Evolutionary conservation across 441 rosid genomes (phyloP).

Genomic region (Macaranga tanarius): DNA sequence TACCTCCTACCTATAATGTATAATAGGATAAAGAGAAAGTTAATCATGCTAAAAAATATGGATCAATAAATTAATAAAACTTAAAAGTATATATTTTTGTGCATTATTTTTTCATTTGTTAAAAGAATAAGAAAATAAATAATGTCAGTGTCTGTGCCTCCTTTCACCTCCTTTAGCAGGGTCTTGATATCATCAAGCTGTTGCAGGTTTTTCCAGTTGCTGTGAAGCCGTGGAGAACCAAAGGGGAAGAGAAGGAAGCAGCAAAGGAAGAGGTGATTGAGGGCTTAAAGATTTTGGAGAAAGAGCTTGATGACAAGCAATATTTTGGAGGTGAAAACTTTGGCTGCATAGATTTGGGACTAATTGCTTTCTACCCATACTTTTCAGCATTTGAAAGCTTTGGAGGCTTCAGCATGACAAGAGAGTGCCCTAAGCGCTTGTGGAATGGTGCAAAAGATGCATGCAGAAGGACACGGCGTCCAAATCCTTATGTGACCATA

Average conservation of each 20-base stretch:
- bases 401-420: slow-evolving; percentile 1
- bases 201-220: slow-evolving; percentile 17
- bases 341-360: slow-evolving; percentile 16
- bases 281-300: slow-evolving; percentile 4
- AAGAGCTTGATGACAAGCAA: slow-evolving; percentile 11
- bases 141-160: not conserved
- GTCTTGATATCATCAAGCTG: too few relatives aligned
- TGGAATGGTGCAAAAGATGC: slow-evolving; percentile 16
- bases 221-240: slow-evolving; percentile 1
- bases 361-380: not conserved
- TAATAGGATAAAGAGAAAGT: too few relatives aligned
- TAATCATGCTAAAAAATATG: too few relatives aligned
- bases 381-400: not conserved
- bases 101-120: too few relatives aligned
- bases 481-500: slow-evolving; percentile 10
- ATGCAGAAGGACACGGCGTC: slow-evolving; percentile 15
- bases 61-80: too few relatives aligned
- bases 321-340: slow-evolving; percentile 11
- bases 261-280: slow-evolving; percentile 6
- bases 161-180: too few relatives aligned
- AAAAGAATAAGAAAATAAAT: not conserved
- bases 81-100: too few relatives aligned
- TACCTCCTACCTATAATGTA: too few relatives aligned
- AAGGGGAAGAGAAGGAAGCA: slow-evolving; percentile 18
- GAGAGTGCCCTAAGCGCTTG: slow-evolving; percentile 8